Evolutionary conservation across 2,329 filamentous ascomycete species (phyloP), one percentile per base, ranked within the genome.

Genomic region (Verticillium klebahnii): DNA sequence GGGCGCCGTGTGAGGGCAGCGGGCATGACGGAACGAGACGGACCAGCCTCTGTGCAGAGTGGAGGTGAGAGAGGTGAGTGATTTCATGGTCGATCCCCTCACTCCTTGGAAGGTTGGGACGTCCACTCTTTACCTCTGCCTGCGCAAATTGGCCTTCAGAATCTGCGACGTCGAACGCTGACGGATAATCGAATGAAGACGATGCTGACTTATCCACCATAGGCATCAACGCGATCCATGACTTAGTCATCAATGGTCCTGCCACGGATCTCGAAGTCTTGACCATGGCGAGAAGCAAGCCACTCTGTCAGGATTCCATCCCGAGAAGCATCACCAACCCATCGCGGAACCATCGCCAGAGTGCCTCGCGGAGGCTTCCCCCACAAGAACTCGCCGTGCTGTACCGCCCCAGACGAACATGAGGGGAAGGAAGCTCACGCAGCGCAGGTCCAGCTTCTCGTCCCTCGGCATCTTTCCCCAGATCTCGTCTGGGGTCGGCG

Each of bases 381-480:
- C 9, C 34, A 11, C 9, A 36, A 36, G 14, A 36, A 36, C 14
- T 14, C 34, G 9, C 11, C 34, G 2, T 14, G 34, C 2, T 36
- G 9, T 8, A 36, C 14, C 34, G 4, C 34, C 34, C 34, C 14
- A 36, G 14, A 36, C 14, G 11, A 14, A 36, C 11, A 36, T 36
- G 34, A 36, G 34, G 34, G 34, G 34, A 36, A 36, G 34, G 9
- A 9, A 9, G 34, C 34, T 8, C 2, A 36, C 34, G 34, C 34
- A 36, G 34, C 34, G 34, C 34, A 14, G 9, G 9, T 36, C 17
- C 17, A 9, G 9, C n/a, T 17, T 45, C n/a, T 32, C 62, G 64
- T 34, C 55, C 64, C 64, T 65, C 64, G 64, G 64, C 61, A 65
- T 63, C 63, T 56, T 60, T 64, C 62, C 64, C 64, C 64, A 65